phyloP scores from a whole-genome alignment of 352 stramenopile genomes.

The Globisporangium sylvaticum region DNA sequence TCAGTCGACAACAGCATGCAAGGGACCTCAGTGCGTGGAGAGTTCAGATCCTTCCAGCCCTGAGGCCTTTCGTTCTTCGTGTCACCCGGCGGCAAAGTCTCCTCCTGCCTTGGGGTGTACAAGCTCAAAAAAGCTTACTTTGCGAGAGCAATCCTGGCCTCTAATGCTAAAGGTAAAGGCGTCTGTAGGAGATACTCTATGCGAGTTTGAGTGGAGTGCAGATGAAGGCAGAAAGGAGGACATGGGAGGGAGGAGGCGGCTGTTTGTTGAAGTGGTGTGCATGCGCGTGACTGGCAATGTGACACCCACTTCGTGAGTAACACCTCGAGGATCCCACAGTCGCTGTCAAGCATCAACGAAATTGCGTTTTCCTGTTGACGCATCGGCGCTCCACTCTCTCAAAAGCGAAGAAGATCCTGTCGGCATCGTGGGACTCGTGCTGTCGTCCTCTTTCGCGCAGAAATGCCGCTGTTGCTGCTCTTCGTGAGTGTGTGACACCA shows the following conservation, averaged over 20 bases:
- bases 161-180: not conserved
- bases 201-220: not conserved
- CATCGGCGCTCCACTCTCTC: not conserved
- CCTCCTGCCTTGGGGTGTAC: too few relatives aligned
- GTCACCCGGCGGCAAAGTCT: not conserved
- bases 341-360: not conserved
- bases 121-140: not conserved
- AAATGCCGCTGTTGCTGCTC: not conserved
- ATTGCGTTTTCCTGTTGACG: too few relatives aligned
- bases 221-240: not conserved
- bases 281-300: not conserved
- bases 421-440: not conserved
- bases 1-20: not conserved
- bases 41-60: conserved; percentile 1
- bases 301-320: not conserved
- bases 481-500: not conserved
- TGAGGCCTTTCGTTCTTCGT: too few relatives aligned
- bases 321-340: not conserved
- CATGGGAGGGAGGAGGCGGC: not conserved
- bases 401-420: conserved; percentile 1
- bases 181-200: not conserved
- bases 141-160: not conserved
- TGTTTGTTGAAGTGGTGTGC: not conserved
- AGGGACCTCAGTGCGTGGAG: too few relatives aligned
- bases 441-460: not conserved